Conservation (phyloP, 495 filamentous ascomycete genomes). For the Hypoxylon cercidicola region DNA sequence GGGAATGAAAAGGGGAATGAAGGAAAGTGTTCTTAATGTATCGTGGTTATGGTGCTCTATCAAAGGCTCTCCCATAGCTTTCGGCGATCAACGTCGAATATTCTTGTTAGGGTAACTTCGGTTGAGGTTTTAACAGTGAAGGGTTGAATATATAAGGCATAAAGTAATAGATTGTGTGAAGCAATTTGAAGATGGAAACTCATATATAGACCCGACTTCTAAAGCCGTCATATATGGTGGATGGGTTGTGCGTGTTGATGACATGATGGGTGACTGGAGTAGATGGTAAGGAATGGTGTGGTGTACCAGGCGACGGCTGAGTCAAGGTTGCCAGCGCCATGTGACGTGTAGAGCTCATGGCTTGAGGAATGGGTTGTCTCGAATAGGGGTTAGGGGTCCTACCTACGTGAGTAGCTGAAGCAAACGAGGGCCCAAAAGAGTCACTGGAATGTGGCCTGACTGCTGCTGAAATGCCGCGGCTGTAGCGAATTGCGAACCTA, state of each 20-base stretch:
- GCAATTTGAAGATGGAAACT: neutral
- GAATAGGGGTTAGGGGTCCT: slow-evolving; percentile 26
- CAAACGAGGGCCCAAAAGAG: slow-evolving; percentile 36
- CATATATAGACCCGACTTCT: neutral
- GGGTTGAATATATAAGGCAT: slow-evolving; percentile 3
- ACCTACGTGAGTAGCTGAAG: slow-evolving; percentile 36
- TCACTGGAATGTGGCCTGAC: slow-evolving; percentile 41
- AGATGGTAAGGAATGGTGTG: slow-evolving; percentile 39
- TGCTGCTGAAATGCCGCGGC: slow-evolving; percentile 15
- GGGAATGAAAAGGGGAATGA: slow-evolving; percentile 5
- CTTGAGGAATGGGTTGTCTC: slow-evolving; percentile 47
- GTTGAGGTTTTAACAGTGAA: slow-evolving; percentile 1
- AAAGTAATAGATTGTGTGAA: slow-evolving; percentile 4
- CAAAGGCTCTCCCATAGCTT: neutral
- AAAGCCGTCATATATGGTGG: slow-evolving; percentile 8
- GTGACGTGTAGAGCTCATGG: slow-evolving; percentile 26
- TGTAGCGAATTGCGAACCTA: neutral
- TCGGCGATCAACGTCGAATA: slow-evolving; percentile 12
- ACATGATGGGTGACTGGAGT: slow-evolving; percentile 21
- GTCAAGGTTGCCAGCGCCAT: slow-evolving; percentile 16
- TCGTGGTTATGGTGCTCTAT: slow-evolving; percentile 14
- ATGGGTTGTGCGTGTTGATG: slow-evolving; percentile 10
- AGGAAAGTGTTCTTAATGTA: slow-evolving; percentile 9
- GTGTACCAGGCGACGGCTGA: slow-evolving; percentile 40
- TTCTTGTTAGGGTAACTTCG: slow-evolving; percentile 8